A percentile compares a stretch with the other conserved stretches of the same genome.
Evolutionary conservation across 768 basidiomycete species (phyloP).

Genomic region (Panaeolus cyanescens): DNA sequence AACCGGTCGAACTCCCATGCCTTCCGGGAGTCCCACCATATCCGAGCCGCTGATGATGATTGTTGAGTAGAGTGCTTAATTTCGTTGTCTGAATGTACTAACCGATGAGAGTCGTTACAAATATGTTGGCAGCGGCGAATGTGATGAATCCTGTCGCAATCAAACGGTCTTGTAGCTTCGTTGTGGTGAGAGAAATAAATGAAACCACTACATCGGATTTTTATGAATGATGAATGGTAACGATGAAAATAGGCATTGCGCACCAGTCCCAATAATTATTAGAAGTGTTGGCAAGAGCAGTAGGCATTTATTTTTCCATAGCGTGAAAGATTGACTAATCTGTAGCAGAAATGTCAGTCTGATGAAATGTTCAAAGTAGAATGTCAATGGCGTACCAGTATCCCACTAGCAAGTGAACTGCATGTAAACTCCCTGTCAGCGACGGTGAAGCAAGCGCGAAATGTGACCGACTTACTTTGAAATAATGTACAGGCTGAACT

Average conservation of each 20-base stretch:
- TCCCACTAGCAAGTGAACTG: conserved; percentile 20
- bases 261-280: background rate
- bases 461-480: conserved; percentile 16
- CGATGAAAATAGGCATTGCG: background rate
- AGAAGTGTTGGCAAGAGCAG: background rate
- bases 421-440: background rate
- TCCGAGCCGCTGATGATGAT: conserved; percentile 13
- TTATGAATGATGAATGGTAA: background rate
- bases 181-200: conserved; percentile 14
- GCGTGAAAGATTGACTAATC: conserved; percentile 18
- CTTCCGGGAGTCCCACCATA: conserved; percentile 21
- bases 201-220: conserved; percentile 14
- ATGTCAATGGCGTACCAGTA: conserved; percentile 12
- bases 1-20: conserved; percentile 9
- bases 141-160: conserved; percentile 21
- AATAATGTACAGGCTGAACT: conserved; percentile 20
- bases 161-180: conserved; percentile 18
- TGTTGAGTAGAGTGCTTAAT: background rate
- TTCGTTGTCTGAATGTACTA: background rate
- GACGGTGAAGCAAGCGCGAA: background rate
- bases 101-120: conserved; percentile 21
- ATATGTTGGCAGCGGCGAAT: conserved; percentile 22
- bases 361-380: background rate
- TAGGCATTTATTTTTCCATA: background rate
- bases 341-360: background rate